phyloP scores from a whole-genome alignment of 257 asterid species.

The Solanum okadae region DNA sequence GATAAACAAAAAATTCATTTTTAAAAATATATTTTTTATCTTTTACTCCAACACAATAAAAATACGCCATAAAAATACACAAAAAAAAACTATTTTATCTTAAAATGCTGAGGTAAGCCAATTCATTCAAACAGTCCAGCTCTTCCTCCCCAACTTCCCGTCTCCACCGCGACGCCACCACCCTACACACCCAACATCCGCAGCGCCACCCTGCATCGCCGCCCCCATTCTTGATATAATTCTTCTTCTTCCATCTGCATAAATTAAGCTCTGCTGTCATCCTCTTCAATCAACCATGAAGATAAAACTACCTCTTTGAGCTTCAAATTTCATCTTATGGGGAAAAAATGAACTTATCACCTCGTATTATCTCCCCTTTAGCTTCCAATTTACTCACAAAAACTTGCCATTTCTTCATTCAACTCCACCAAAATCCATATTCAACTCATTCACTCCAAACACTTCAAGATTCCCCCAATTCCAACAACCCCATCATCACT shows the following conservation, averaged over 20 bases:
- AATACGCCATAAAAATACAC: no score
- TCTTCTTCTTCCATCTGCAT: background rate
- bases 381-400: background rate
- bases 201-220: background rate
- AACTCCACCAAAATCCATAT: background rate
- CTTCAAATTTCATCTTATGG: background rate
- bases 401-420: background rate
- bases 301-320: background rate
- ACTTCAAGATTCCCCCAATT: background rate
- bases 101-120: background rate
- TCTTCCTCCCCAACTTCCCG: background rate
- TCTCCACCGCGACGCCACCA: background rate
- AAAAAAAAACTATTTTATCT: background rate
- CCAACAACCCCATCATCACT: constrained; percentile 2
- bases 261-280: background rate
- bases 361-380: background rate
- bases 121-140: background rate
- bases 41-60: no score
- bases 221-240: background rate
- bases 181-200: background rate
- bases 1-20: no score
- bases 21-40: no score
- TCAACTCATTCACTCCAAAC: background rate
- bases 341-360: background rate
- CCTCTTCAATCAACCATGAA: background rate